Conservation (phyloP, 2,329 filamentous ascomycete genomes). For the Thermoascus crustaceus region DNA sequence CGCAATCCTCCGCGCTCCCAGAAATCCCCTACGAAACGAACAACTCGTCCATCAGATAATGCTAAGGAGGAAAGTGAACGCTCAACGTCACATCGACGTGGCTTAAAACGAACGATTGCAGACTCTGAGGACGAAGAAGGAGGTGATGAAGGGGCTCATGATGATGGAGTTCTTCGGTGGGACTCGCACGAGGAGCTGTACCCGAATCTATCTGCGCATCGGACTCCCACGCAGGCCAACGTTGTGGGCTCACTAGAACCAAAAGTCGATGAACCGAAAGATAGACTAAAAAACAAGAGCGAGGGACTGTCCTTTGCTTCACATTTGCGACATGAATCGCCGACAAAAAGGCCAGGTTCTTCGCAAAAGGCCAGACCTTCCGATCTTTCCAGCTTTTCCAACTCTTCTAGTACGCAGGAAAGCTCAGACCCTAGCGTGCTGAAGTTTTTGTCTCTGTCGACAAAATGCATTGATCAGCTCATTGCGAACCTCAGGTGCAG, state of each 20-base stretch:
- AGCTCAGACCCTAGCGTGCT: conserved; percentile 16
- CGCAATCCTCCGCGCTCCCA: background rate
- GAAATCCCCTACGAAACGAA: conserved; percentile 1
- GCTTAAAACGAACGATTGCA: conserved; percentile 17
- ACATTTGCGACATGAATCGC: too few relatives aligned
- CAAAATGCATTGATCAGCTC: conserved; percentile 16
- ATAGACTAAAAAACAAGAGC: too few relatives aligned
- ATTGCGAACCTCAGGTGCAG: conserved; percentile 23
- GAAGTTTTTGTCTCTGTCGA: conserved; percentile 25
- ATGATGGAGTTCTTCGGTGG: conserved; percentile 14
- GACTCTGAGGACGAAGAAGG: conserved; percentile 29
- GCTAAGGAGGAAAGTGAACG: conserved; percentile 6
- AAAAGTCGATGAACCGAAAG: too few relatives aligned
- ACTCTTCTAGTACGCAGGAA: too few relatives aligned
- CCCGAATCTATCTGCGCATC: conserved; percentile 23
- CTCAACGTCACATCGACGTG: conserved; percentile 6
- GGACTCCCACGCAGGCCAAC: too few relatives aligned
- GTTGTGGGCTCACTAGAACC: too few relatives aligned
- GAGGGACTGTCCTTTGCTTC: too few relatives aligned
- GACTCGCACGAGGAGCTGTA: conserved; percentile 21
- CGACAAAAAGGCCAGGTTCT: too few relatives aligned
- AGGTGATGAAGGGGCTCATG: conserved; percentile 14
- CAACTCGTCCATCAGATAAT: conserved; percentile 1
- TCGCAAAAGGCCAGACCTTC: too few relatives aligned
- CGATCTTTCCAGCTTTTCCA: too few relatives aligned